phyloP scores from a whole-genome alignment of 140 eudicot genomes.

The Oenanthe javanica region DNA sequence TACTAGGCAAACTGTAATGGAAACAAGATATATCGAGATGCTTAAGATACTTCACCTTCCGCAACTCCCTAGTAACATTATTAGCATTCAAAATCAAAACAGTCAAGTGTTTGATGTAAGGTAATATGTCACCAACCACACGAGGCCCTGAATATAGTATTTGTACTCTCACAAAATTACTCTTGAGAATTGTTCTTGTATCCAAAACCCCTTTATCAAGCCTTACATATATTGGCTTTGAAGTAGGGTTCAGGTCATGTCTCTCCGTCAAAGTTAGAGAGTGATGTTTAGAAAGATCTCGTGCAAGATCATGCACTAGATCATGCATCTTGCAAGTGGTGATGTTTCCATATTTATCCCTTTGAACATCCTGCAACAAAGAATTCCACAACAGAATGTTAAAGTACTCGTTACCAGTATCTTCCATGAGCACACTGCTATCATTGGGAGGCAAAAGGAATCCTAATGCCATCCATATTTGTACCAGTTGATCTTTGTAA shows the following conservation, averaged over 20 bases:
- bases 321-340: slow-evolving; percentile 28
- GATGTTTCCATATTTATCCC: slow-evolving; percentile 1
- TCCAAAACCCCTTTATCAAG: not conserved
- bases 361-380: slow-evolving; percentile 13
- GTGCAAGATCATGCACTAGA: slow-evolving; percentile 31
- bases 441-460: slow-evolving; percentile 7
- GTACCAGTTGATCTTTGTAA: slow-evolving; percentile 9
- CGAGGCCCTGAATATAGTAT: not conserved
- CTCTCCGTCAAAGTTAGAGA: not conserved
- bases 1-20: not conserved
- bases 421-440: slow-evolving; percentile 15
- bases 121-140: not conserved
- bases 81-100: not conserved
- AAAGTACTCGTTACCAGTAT: slow-evolving; percentile 16
- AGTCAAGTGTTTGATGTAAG: not conserved
- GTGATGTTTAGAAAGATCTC: slow-evolving; percentile 7
- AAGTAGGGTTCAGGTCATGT: not conserved
- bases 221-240: not conserved
- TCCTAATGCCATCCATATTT: slow-evolving; percentile 30
- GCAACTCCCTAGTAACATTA: not conserved
- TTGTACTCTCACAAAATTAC: not conserved
- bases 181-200: not conserved
- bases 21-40: not conserved
- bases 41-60: not conserved
- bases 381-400: slow-evolving; percentile 14